Evolutionary conservation across 768 basidiomycete species (phyloP), one percentile per base, ranked within the genome.

Genomic region (Amanita exitialis): DNA sequence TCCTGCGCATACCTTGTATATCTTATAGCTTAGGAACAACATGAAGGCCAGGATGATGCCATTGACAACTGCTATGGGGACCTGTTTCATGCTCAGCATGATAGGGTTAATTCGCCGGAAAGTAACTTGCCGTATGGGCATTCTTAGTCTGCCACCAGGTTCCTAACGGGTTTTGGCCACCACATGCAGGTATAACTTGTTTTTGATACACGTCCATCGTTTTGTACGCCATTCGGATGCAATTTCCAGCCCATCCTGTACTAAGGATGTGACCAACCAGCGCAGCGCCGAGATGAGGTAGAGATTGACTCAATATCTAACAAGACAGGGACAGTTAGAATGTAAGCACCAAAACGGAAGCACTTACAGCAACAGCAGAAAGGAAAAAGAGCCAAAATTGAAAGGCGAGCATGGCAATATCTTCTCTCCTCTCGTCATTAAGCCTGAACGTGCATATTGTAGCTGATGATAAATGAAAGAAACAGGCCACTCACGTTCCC

Each of bases 281-380:
- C 2, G 70, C 68, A 27, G 76, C 74, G 2, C 67, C 70, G 37
- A 79, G 64, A 55, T 78, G 76, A 5, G 78, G 78, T 34, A 76
- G 66, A 0, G 76, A 77, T 57, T 79, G 76, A 48, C 68, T 71
- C 44, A 77, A 51, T 38, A 80, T 64, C 78, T 79, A 48, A 27
- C 50, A 12, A 12, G 30, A 10, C 3, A 30, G 3, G 30, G 25
- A 6, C 38, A 47, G 54, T 43, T 51, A 49, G 23, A 20, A 13
- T 18, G 16, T n/a, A 9, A 30, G 9, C 2, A 18, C 2, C 9
- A 13, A 13, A 18, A 20, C 4, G 13, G 21, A 50, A 38, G 13
- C 13, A 58, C 73, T 37, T 56, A 78, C 78, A 35, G 78, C 74
- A 23, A 73, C 60, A 23, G 76, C 41, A 7, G 73, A 70, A 38